These are phyloP conservation scores for Boletus insuetus DNA, from an alignment of 768 basidiomycete genomes.

Conservation along the genomic window DNA sequence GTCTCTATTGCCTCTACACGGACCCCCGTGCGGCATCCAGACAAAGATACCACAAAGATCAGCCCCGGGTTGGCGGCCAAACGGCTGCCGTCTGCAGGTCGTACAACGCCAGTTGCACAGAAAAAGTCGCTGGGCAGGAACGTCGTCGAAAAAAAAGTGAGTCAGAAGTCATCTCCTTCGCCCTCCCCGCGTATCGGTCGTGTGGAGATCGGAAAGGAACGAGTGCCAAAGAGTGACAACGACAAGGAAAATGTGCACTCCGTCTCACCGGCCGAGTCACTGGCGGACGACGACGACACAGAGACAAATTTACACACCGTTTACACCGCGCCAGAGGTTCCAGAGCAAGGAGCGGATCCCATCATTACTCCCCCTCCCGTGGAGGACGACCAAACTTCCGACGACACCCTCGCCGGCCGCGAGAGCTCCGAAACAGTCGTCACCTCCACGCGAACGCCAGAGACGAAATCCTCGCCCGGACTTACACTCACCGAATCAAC, in stretches of 20 bases:
- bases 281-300: slow-evolving; percentile 37
- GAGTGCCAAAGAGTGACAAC: slow-evolving; percentile 36
- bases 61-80: slow-evolving; percentile 22
- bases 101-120: slow-evolving; percentile 21
- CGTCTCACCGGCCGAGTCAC: slow-evolving; percentile 27
- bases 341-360: slow-evolving; percentile 8
- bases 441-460: slow-evolving; percentile 17
- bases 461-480: slow-evolving; percentile 15
- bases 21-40: slow-evolving; percentile 21
- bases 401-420: slow-evolving; percentile 21
- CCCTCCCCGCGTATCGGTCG: slow-evolving; percentile 20
- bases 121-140: slow-evolving; percentile 19
- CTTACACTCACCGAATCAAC: slow-evolving; percentile 24
- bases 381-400: slow-evolving; percentile 16
- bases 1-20: slow-evolving; percentile 28
- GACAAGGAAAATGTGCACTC: slow-evolving; percentile 18
- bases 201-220: slow-evolving; percentile 27
- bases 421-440: slow-evolving; percentile 30
- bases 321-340: slow-evolving; percentile 19
- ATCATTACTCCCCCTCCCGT: slow-evolving; percentile 4
- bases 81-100: slow-evolving; percentile 22
- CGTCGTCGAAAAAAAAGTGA: slow-evolving; percentile 12
- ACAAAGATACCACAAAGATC: slow-evolving; percentile 20
- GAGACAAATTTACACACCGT: slow-evolving; percentile 21
- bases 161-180: slow-evolving; percentile 8